A percentile compares a stretch with the other conserved stretches of the same genome.
These are phyloP conservation scores for Juncus effusus DNA, from an alignment of 176 grass and related monocot genomes.

Conservation along the genomic window DNA sequence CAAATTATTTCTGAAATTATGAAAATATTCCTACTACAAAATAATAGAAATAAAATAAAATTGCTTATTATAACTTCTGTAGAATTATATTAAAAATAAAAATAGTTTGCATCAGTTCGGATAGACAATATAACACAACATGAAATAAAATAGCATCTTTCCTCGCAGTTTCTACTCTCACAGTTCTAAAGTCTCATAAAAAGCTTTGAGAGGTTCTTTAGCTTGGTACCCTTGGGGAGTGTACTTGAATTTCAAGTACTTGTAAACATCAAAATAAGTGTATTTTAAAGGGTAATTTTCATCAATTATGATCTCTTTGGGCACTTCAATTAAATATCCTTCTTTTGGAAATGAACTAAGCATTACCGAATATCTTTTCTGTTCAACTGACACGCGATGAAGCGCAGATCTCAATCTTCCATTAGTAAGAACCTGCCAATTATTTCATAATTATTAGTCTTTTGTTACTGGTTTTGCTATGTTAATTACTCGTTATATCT, in stretches of 20 bases:
- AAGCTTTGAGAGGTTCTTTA: constrained; percentile 14
- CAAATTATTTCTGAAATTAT: too few relatives aligned
- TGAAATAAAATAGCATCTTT: too few relatives aligned
- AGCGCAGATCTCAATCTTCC: constrained; percentile 22
- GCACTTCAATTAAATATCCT: constrained; percentile 15
- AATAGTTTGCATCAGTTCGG: too few relatives aligned
- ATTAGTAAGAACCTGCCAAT: constrained; percentile 31
- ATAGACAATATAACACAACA: too few relatives aligned
- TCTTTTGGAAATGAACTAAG: constrained; percentile 22
- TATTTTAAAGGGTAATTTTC: constrained; percentile 30
- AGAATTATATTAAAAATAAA: too few relatives aligned
- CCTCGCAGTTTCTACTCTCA: too few relatives aligned
- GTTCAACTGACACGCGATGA: constrained; percentile 26
- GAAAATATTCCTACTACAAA: too few relatives aligned
- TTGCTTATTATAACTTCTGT: too few relatives aligned
- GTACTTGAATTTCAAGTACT: constrained; percentile 21
- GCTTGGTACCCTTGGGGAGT: background rate
- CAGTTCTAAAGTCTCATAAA: constrained; percentile 12
- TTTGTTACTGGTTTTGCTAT: too few relatives aligned
- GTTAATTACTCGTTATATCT: too few relatives aligned
- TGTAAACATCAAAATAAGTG: background rate
- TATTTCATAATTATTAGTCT: too few relatives aligned
- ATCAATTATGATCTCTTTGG: constrained; percentile 28
- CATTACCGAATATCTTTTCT: constrained; percentile 27
- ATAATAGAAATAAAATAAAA: too few relatives aligned